Conservation (phyloP, 345 rosid genomes). For the Anastatica hierochuntica region DNA sequence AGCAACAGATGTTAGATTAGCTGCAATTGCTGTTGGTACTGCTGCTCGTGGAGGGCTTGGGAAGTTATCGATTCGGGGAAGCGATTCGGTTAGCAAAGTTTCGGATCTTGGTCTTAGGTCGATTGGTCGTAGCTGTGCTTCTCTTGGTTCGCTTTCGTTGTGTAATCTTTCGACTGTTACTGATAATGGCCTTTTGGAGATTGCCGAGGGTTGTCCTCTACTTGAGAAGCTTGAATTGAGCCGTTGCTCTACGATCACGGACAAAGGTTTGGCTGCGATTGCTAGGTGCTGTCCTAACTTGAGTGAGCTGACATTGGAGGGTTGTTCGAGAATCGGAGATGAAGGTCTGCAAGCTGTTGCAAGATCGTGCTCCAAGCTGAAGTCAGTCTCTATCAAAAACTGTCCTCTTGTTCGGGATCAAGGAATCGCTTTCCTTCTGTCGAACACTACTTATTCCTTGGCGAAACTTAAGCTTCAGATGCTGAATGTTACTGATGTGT, state of each 20-base stretch:
- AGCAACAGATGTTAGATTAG: conserved; percentile 78
- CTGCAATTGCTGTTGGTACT: conserved; percentile 83
- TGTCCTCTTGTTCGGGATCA: conserved; percentile 84
- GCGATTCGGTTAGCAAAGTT: conserved; percentile 37
- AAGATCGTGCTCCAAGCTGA: conserved; percentile 48
- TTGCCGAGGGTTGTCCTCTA: conserved; percentile 59
- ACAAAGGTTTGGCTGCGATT: conserved; percentile 50
- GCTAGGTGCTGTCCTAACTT: conserved; percentile 67
- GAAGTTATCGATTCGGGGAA: conserved; percentile 58
- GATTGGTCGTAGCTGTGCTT: conserved; percentile 69
- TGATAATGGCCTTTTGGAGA: conserved; percentile 63
- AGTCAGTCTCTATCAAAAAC: conserved; percentile 56
- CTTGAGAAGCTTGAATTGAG: conserved; percentile 77
- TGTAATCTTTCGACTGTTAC: conserved; percentile 58
- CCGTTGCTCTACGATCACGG: conserved; percentile 54
- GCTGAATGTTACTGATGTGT: conserved; percentile 63
- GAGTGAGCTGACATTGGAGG: conserved; percentile 61
- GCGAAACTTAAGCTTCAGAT: conserved; percentile 65
- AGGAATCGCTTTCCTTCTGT: conserved; percentile 59
- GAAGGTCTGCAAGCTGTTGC: conserved; percentile 69
- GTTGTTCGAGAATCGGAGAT: conserved; percentile 67
- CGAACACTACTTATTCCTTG: conserved; percentile 38
- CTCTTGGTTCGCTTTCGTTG: conserved; percentile 58
- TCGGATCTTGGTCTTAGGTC: conserved; percentile 64
- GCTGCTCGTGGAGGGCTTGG: conserved; percentile 78